Percentiles rank a stretch among this genome's conserved stretches.
Conservation (phyloP, 805 yeast genomes). For the Candida lessepsii region DNA sequence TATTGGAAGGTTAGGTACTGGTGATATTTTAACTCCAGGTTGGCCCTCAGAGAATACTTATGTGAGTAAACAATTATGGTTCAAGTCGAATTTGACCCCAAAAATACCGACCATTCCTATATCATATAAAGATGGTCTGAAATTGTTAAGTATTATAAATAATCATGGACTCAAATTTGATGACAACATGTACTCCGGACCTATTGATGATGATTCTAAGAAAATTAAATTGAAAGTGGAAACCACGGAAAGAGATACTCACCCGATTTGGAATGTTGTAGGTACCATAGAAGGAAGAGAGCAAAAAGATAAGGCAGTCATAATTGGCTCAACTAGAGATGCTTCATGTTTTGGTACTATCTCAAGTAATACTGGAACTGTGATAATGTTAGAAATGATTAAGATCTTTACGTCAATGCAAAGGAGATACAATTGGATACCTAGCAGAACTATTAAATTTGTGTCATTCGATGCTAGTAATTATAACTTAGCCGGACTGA, state of each 20-base stretch:
- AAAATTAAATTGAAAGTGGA: constrained; percentile 27
- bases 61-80: constrained; percentile 40
- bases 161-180: constrained; percentile 30
- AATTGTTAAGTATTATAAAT: constrained; percentile 32
- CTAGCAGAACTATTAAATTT: constrained; percentile 78
- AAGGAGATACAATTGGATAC: constrained; percentile 71
- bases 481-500: constrained; percentile 81
- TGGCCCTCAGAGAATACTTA: constrained; percentile 50
- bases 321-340: constrained; percentile 84
- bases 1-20: constrained; percentile 59
- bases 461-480: constrained; percentile 80
- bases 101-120: constrained; percentile 76
- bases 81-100: constrained; percentile 55
- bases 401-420: constrained; percentile 65
- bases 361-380: constrained; percentile 72
- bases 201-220: constrained; percentile 13
- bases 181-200: constrained; percentile 29
- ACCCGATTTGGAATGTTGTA: constrained; percentile 73
- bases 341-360: constrained; percentile 73
- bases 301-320: constrained; percentile 66
- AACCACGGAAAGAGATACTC: constrained; percentile 50
- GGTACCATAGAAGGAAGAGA: constrained; percentile 81
- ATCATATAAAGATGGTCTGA: constrained; percentile 65
- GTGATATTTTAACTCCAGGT: constrained; percentile 81
- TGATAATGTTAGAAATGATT: constrained; percentile 66